Conservation (phyloP, 2,329 filamentous ascomycete species). For the Sarocladium strictum region DNA sequence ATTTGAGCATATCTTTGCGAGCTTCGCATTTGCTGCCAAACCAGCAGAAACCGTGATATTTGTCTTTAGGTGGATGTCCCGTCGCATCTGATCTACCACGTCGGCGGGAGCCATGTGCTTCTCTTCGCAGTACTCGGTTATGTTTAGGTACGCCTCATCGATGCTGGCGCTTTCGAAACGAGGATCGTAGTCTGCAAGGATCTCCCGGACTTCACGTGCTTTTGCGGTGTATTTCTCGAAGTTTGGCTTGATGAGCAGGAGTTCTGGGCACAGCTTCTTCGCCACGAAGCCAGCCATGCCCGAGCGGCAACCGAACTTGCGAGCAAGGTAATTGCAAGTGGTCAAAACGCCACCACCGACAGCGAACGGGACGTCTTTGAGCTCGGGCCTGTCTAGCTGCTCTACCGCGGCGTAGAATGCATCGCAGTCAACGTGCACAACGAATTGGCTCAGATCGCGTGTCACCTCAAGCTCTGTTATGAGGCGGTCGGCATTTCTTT, state of each 20-base stretch:
- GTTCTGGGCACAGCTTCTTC: constrained; percentile 82
- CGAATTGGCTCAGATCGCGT: constrained; percentile 74
- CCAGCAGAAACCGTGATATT: constrained; percentile 89
- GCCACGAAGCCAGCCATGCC: constrained; percentile 97
- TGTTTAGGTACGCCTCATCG: constrained; percentile 94
- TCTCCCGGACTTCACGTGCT: constrained; percentile 76
- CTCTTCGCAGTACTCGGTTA: constrained; percentile 75
- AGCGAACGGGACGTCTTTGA: constrained; percentile 82
- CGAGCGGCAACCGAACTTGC: constrained; percentile 84
- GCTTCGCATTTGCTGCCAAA: constrained; percentile 85
- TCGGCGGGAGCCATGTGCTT: constrained; percentile 65
- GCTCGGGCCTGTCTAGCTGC: constrained; percentile 73
- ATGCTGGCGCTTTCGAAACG: constrained; percentile 91
- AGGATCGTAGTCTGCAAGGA: constrained; percentile 82
- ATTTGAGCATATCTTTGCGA: constrained; percentile 95
- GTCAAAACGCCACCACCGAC: constrained; percentile 67
- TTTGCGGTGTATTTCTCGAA: constrained; percentile 90
- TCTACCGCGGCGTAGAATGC: constrained; percentile 97
- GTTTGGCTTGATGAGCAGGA: constrained; percentile 77
- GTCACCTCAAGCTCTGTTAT: constrained; percentile 72
- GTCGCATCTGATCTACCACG: constrained; percentile 70
- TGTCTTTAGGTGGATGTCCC: constrained; percentile 67
- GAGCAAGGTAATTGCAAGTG: constrained; percentile 79
- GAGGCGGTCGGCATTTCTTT: constrained; percentile 72
- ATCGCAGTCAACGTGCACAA: constrained; percentile 94